Conservation (phyloP, 148 eudicot species). For the Cornus controversa region DNA sequence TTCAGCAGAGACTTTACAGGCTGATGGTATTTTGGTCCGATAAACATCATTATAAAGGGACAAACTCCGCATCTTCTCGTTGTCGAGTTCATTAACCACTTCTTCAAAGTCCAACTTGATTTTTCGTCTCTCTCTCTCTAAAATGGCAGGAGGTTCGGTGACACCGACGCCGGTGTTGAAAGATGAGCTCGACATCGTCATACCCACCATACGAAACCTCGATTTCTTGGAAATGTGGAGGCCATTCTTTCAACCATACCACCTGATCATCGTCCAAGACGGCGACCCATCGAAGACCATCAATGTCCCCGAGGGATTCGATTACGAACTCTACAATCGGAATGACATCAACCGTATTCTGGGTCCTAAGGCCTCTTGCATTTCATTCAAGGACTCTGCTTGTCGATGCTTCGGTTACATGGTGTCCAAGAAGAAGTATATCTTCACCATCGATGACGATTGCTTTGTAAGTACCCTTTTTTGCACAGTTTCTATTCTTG, state of each 20-base stretch:
- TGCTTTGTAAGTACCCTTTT: slow-evolving; percentile 27
- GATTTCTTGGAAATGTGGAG: slow-evolving; percentile 37
- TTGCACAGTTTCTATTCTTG: not conserved
- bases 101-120: slow-evolving; percentile 12
- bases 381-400: slow-evolving; percentile 36
- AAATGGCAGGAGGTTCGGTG: not conserved
- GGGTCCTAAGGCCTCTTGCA: slow-evolving; percentile 32
- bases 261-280: slow-evolving; percentile 35
- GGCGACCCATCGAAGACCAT: slow-evolving; percentile 25
- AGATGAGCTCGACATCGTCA: slow-evolving; percentile 30
- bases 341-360: slow-evolving; percentile 31
- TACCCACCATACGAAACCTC: slow-evolving; percentile 35
- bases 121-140: no score
- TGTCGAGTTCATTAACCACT: slow-evolving; percentile 9
- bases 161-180: slow-evolving; percentile 20
- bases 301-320: slow-evolving; percentile 31
- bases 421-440: slow-evolving; percentile 34
- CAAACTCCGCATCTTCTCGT: not conserved
- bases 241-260: slow-evolving; percentile 29
- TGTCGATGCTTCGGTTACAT: slow-evolving; percentile 34
- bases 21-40: no score
- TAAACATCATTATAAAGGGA: not conserved
- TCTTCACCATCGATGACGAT: slow-evolving; percentile 35
- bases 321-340: slow-evolving; percentile 27
- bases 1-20: no score